Evolutionary conservation across 306 rosid genomes (phyloP).

Genomic region (Boehmeria nivea): DNA sequence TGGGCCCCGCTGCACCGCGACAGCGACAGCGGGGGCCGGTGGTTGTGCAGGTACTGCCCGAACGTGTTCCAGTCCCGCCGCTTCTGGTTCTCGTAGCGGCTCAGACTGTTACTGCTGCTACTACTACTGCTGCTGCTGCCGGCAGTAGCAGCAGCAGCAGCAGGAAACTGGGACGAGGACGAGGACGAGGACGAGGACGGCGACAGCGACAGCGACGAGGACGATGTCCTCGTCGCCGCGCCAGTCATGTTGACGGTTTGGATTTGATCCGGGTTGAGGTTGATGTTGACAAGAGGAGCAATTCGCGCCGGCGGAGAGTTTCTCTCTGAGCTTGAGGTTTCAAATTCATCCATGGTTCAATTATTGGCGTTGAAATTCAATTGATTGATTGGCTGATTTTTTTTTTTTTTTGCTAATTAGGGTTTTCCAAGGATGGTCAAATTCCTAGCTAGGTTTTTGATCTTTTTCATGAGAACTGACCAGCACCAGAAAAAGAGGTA

Average conservation of each 20-base stretch:
- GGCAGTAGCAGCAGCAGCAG: no score
- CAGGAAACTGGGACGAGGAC: conserved; percentile 12
- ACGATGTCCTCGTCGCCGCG: no score
- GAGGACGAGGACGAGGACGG: conserved; percentile 10
- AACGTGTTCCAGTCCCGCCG: conserved; percentile 88
- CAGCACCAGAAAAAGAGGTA: no score
- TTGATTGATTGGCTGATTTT: no score
- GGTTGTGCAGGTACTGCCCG: conserved; percentile 84
- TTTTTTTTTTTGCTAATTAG: no score
- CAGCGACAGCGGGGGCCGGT: conserved; percentile 66
- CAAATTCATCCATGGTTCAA: conserved; percentile 43
- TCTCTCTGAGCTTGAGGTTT: conserved; percentile 22
- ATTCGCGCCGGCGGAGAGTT: background rate
- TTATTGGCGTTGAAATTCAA: no score
- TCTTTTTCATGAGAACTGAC: no score
- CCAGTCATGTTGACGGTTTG: background rate
- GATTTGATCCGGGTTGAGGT: background rate
- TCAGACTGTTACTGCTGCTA: no score
- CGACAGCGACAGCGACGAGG: background rate
- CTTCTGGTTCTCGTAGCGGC: conserved; percentile 79
- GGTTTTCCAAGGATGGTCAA: no score
- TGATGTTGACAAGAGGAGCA: conserved; percentile 8
- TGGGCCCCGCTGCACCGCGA: conserved; percentile 71
- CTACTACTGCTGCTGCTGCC: no score
- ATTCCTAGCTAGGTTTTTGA: no score